phyloP scores from a whole-genome alignment of 768 basidiomycete species.

The Lentinula guzmanii region DNA sequence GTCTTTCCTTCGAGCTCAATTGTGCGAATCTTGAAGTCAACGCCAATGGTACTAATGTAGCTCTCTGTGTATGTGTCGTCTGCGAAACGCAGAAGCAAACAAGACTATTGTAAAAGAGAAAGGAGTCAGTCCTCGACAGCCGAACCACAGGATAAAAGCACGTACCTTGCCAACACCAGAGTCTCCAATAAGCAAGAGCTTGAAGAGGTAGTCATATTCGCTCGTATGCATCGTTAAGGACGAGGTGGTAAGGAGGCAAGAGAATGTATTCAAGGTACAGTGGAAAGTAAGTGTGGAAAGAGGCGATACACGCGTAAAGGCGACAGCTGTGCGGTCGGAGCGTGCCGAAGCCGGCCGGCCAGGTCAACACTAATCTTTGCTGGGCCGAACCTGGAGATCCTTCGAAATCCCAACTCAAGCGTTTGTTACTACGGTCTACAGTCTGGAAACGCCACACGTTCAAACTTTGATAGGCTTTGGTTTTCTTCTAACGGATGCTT shows the following conservation, averaged over 20 bases:
- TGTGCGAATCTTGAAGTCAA: slow-evolving; percentile 98
- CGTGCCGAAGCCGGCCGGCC: neutral
- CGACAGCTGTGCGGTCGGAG: neutral
- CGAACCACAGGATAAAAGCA: slow-evolving; percentile 11
- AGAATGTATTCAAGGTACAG: slow-evolving; percentile 20
- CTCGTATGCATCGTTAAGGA: slow-evolving; percentile 71
- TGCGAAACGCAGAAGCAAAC: slow-evolving; percentile 84
- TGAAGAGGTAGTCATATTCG: slow-evolving; percentile 96
- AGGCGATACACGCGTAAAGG: slow-evolving; percentile 3
- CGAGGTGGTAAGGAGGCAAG: slow-evolving; percentile 15
- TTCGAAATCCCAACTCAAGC: no score
- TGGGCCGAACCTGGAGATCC: no score
- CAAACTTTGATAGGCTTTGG: no score
- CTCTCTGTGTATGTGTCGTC: slow-evolving; percentile 98
- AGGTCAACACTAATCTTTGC: neutral
- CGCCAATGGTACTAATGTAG: slow-evolving; percentile 96
- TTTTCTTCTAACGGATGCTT: neutral
- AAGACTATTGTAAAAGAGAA: slow-evolving; percentile 54
- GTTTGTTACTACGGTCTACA: no score
- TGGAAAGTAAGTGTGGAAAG: slow-evolving; percentile 14
- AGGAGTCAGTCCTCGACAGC: slow-evolving; percentile 8
- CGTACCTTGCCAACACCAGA: slow-evolving; percentile 91
- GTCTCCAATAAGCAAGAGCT: slow-evolving; percentile 91
- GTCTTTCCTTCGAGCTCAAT: slow-evolving; percentile 99
- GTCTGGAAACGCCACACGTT: no score